Evolutionary conservation across 208 protist genomes (phyloP).

Genomic region (Vickermania spadyakhi): DNA sequence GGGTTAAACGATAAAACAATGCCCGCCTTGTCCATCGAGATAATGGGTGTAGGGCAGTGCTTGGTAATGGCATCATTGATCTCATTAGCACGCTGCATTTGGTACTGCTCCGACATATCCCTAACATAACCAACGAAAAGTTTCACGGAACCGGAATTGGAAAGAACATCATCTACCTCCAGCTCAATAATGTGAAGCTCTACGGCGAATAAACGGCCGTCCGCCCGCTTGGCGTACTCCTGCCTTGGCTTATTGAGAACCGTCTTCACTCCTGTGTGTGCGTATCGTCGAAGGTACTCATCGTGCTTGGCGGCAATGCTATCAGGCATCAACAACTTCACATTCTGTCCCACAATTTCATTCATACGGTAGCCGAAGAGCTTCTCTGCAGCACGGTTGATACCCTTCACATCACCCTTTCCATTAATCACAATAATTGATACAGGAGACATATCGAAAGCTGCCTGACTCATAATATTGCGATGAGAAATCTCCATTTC

Average conservation of each 20-base stretch:
- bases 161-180: slow-evolving; percentile 6
- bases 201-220: slow-evolving; percentile 9
- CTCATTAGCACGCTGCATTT: slow-evolving; percentile 1
- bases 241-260: slow-evolving; percentile 2
- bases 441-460: slow-evolving; percentile 6
- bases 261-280: slow-evolving; percentile 16
- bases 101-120: slow-evolving; percentile 14
- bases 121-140: slow-evolving; percentile 18
- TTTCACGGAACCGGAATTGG: not conserved
- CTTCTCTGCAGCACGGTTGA: slow-evolving; percentile 16
- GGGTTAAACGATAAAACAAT: slow-evolving; percentile 21
- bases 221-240: not conserved
- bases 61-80: slow-evolving; percentile 15
- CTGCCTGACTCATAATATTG: slow-evolving; percentile 3
- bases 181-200: slow-evolving; percentile 8
- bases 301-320: slow-evolving; percentile 14
- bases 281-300: slow-evolving; percentile 12
- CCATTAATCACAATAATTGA: slow-evolving; percentile 13
- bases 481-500: slow-evolving; percentile 3
- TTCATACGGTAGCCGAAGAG: slow-evolving; percentile 13
- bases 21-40: slow-evolving; percentile 17
- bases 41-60: slow-evolving; percentile 18
- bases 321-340: slow-evolving; percentile 11
- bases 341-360: slow-evolving; percentile 16
- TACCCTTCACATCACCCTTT: not conserved